Base-by-base conservation (phyloP, 257 asterid genomes). In the Ocimum tenuiflorum region DNA sequence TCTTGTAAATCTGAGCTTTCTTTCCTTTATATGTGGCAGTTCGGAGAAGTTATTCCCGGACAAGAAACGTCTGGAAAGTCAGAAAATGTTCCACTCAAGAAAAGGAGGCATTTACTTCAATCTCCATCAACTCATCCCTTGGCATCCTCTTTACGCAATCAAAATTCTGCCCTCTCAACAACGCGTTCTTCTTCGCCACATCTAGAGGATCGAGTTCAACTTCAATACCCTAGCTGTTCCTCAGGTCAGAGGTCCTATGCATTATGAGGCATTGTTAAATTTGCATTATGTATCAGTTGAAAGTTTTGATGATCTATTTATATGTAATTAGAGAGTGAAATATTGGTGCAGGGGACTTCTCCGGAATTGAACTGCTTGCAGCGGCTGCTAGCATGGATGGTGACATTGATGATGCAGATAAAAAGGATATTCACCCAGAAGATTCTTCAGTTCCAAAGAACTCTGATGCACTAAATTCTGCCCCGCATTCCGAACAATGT, bases 281-380 rank as follows among this genome's bases (percentile, higher is more conserved):
- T 75, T 55, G 68, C 66, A n/a, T 6, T 70, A 23, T 60, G 33
- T 42, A 73, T 68, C 12, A 1, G 13, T 38, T 52, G 68, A 58
- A 61, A 52, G 62, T 53, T 68, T 61, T 2, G 75, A 70, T 71
- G 58, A 39, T 46, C 51, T 70, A 45, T 61, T 59, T 27, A 4
- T 27, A 27, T 58, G 73, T 63, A 72, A 70, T 52, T 77, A 46
- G 57, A 36, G 72, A 27, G 73, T 42, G 42, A 61, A 67, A 67
- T 59, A 63, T 60, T 48, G 65, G 45, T 45, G 66, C 84, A 0
- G 86, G 81, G 58, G 95, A 86, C 72, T 88, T 88, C 75, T 85
- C 94, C 3, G 96, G 98, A 54, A 82, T 91, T 68, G 90, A 80
- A 48, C 95, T 91, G 67, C 95, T 91, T 60, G 97, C 94, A 36